phyloP scores from a whole-genome alignment of 2,329 filamentous ascomycete species.

The Hypoxylon sp. region DNA sequence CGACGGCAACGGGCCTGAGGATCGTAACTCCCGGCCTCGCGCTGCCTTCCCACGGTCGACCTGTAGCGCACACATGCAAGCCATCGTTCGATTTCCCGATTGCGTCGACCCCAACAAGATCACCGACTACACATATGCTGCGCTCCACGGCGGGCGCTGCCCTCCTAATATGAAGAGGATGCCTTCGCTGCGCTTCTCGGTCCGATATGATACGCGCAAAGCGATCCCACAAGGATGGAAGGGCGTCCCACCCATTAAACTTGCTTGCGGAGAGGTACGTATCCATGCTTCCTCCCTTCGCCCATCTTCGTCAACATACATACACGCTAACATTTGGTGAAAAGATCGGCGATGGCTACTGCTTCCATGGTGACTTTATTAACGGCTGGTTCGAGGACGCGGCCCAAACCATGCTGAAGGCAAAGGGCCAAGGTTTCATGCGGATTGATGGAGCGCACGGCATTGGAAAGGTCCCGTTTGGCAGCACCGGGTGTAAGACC shows the following conservation, averaged over 20 bases:
- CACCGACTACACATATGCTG: conserved; percentile 35
- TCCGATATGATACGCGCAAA: conserved; percentile 48
- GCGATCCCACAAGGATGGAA: conserved; percentile 61
- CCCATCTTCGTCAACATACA: not conserved
- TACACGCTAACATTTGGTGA: conserved; percentile 3
- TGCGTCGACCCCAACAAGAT: conserved; percentile 59
- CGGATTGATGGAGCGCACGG: conserved; percentile 56
- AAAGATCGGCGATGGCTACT: conserved; percentile 53
- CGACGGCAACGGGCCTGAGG: conserved; percentile 54
- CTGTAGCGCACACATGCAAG: conserved; percentile 61
- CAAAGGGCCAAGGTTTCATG: conserved; percentile 54
- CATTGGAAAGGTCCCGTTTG: conserved; percentile 41
- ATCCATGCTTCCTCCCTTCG: conserved; percentile 4
- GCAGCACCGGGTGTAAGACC: conserved; percentile 35
- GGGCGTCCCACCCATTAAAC: conserved; percentile 61
- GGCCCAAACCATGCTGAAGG: conserved; percentile 58
- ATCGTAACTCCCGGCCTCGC: conserved; percentile 48
- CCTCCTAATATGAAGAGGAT: conserved; percentile 58
- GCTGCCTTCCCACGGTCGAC: conserved; percentile 55
- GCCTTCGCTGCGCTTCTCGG: conserved; percentile 63
- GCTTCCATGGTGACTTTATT: conserved; percentile 63
- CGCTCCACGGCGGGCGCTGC: conserved; percentile 24
- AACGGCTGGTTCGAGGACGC: conserved; percentile 62
- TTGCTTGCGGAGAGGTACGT: conserved; percentile 57
- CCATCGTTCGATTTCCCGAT: conserved; percentile 61